A percentile compares a stretch with the other conserved stretches of the same genome.
Conservation (phyloP, 352 stramenopile species). For the Globisporangium iwayamae region DNA sequence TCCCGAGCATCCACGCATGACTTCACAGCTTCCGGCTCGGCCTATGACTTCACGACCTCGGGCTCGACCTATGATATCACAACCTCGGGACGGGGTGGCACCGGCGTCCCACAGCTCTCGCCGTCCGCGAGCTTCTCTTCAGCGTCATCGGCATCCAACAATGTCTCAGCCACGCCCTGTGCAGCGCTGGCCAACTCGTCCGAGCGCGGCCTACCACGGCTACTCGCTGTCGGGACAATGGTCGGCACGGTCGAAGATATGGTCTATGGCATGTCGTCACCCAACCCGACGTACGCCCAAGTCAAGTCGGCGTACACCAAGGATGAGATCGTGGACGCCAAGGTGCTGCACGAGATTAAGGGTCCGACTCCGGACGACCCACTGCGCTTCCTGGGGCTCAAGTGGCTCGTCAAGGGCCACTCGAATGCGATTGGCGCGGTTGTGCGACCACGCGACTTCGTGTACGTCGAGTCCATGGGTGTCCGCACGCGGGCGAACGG, state of each 20-base stretch:
- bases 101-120: not conserved
- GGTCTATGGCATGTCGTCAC: constrained; percentile 40
- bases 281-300: constrained; percentile 27
- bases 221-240: constrained; percentile 41
- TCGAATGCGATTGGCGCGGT: constrained; percentile 19
- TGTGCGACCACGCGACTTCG: constrained; percentile 39
- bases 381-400: constrained; percentile 46
- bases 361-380: constrained; percentile 29
- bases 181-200: not conserved
- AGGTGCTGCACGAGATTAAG: constrained; percentile 37
- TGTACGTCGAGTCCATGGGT: constrained; percentile 57
- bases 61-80: not conserved
- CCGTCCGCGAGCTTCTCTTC: not conserved
- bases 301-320: constrained; percentile 35
- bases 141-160: not conserved
- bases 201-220: constrained; percentile 14
- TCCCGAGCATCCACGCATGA: not conserved
- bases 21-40: constrained; percentile 1
- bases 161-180: not conserved
- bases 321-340: constrained; percentile 32
- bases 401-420: constrained; percentile 29
- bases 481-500: constrained; percentile 12
- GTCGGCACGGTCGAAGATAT: constrained; percentile 47
- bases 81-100: not conserved
- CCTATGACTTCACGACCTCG: not conserved